Evolutionary conservation across 1,284 basidiomycete species (phyloP), one percentile per base, ranked within the genome.

Genomic region (Fomitopsis betulina): DNA sequence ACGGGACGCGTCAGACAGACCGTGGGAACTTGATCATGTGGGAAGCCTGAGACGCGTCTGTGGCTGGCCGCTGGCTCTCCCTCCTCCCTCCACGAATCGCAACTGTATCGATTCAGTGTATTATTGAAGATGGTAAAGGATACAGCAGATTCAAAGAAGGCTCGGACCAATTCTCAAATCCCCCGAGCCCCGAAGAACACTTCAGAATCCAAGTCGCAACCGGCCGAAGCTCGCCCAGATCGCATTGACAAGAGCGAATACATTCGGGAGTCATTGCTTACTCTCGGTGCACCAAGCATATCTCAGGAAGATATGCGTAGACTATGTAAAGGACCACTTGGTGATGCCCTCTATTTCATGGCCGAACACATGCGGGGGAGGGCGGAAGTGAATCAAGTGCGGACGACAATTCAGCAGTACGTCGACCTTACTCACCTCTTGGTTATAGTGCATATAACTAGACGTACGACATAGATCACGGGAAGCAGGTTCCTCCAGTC

Each of bases 1-100:
- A 52, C 35, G 38, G 62, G 66, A 67, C 67, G 67, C 67, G 67
- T 68, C 67, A 67, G 62, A 60, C 40, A 5, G n/a, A 3, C 53
- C 62, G 64, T 63, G 64, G 51, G 64, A 65, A 62, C 45, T 4
- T 53, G 30, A 21, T 43, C 39, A 45, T 38, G 54, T 45, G 54
- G 4, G 30, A 17, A 21, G 15, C 25, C 33, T 15, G 30, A n/a
- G 49, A 51, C 49, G 49, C 49, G 49, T 51, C 49, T 51, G 49
- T 51, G 49, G 49, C 49, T 51, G 49, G 27, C 49, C 23, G 19
- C 23, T 45, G 1, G 13, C 21, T 23, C 30, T 32, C 7, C 13
- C 19, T 32, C 12, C 23, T 25, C 32, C 30, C 27, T 30, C 30
- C 6, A 30, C 47, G 13, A 5, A 25, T 17, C 3, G 27, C 47